phyloP scores from a whole-genome alignment of 1,284 basidiomycete species.

The Cryptococcus sp. region DNA sequence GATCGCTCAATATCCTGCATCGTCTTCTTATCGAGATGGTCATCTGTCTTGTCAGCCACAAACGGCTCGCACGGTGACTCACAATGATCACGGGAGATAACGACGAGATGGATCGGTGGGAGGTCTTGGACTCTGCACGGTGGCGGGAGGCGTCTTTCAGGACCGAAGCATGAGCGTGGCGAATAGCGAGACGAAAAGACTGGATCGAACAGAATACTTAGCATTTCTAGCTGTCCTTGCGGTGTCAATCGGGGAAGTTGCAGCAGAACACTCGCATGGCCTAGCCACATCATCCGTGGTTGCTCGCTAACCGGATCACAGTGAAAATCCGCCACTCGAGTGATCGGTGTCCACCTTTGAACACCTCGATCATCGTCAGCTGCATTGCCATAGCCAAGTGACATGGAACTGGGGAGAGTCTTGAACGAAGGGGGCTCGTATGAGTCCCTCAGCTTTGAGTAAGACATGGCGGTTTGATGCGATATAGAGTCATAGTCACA shows the following conservation, averaged over 20 bases:
- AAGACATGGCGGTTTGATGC: no score
- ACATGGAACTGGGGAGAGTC: constrained; percentile 1
- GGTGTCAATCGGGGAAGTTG: constrained; percentile 10
- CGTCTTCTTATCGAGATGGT: constrained; percentile 25
- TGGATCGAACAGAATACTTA: constrained; percentile 27
- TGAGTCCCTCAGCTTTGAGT: constrained; percentile 6
- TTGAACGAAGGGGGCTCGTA: not conserved
- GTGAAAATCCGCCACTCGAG: not conserved
- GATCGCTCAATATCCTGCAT: constrained; percentile 18
- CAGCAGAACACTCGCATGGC: constrained; percentile 30
- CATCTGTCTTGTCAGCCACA: constrained; percentile 16
- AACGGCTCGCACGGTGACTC: constrained; percentile 1
- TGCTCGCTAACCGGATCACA: not conserved
- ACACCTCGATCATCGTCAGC: not conserved
- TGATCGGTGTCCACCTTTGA: constrained; percentile 1
- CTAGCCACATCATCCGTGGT: constrained; percentile 28
- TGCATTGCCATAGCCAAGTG: not conserved
- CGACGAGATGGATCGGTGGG: constrained; percentile 16
- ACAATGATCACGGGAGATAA: constrained; percentile 36
- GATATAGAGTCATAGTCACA: no score
- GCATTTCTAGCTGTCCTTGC: not conserved
- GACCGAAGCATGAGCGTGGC: constrained; percentile 20
- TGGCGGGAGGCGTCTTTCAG: constrained; percentile 11
- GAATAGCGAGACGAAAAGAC: constrained; percentile 30
- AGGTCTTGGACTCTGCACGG: constrained; percentile 24